Evolutionary conservation across 305 asterid species (phyloP).

Genomic region (Fraxinus dipetala): DNA sequence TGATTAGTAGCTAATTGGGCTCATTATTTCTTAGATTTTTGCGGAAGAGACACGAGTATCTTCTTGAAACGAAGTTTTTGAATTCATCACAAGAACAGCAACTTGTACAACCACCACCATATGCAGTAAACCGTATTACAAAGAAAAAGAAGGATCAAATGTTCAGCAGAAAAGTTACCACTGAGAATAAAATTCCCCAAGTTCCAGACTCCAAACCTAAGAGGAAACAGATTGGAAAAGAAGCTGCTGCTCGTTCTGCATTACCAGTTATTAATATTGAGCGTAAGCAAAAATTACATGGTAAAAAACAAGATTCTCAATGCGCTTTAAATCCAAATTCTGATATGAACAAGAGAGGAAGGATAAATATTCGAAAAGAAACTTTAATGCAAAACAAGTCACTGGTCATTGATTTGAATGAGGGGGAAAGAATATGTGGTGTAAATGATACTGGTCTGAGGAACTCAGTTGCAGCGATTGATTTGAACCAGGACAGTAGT

Average conservation of each 20-base stretch:
- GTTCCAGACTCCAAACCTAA: constrained; percentile 32
- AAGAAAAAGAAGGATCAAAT: constrained; percentile 33
- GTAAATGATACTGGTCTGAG: constrained; percentile 32
- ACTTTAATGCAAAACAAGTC: constrained; percentile 13
- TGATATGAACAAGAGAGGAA: constrained; percentile 37
- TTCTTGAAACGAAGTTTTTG: constrained; percentile 36
- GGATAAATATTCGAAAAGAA: constrained; percentile 35
- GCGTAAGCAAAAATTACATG: constrained; percentile 19
- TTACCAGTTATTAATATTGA: constrained; percentile 19
- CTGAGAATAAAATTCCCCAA: constrained; percentile 35
- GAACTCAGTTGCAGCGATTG: constrained; percentile 34
- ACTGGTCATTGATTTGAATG: constrained; percentile 32
- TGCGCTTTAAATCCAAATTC: constrained; percentile 9
- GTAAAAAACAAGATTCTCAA: constrained; percentile 16
- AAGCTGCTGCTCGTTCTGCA: constrained; percentile 18
- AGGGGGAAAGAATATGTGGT: constrained; percentile 32
- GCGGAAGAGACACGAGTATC: constrained; percentile 47
- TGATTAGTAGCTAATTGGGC: constrained; percentile 4
- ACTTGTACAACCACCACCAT: constrained; percentile 14
- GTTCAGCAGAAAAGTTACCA: constrained; percentile 29
- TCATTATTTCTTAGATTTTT: constrained; percentile 51
- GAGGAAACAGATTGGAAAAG: constrained; percentile 39
- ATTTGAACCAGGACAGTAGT: constrained; percentile 53
- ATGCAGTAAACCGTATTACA: constrained; percentile 24
- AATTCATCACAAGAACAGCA: constrained; percentile 32